These are phyloP conservation scores for Alloteropsis semialata DNA, from an alignment of 176 grass and related monocot species.

Conservation along the genomic window DNA sequence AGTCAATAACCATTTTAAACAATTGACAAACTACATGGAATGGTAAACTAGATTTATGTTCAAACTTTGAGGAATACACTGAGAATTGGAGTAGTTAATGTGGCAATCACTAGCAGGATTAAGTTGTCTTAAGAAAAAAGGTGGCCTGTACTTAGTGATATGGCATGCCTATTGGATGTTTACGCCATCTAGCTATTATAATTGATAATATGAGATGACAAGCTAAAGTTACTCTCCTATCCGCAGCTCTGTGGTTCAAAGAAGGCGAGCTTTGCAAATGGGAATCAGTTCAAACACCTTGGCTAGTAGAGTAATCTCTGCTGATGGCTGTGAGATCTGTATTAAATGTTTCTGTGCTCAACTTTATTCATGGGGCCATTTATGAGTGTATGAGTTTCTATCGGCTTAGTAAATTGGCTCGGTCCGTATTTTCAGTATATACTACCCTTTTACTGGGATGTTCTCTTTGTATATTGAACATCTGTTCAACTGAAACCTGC, in stretches of 20 bases:
- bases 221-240: conserved; percentile 7
- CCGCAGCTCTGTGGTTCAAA: conserved; percentile 83
- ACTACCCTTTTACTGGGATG: neutral
- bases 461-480: neutral
- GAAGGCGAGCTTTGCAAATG: conserved; percentile 74
- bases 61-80: neutral
- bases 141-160: neutral
- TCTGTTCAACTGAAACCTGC: neutral
- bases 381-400: neutral
- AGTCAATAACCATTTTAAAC: neutral
- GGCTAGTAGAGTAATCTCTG: conserved; percentile 68
- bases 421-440: neutral
- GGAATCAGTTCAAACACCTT: conserved; percentile 71
- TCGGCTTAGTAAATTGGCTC: neutral
- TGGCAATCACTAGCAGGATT: neutral
- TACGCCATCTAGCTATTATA: neutral
- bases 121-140: neutral
- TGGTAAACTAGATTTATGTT: neutral
- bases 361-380: neutral
- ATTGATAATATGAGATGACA: neutral
- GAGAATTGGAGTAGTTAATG: neutral
- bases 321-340: neutral
- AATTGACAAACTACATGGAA: neutral
- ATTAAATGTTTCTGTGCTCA: neutral
- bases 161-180: neutral